These are phyloP conservation scores for Nitzschia inconspicua DNA, from an alignment of 108 stramenopile genomes.

Conservation along the genomic window DNA sequence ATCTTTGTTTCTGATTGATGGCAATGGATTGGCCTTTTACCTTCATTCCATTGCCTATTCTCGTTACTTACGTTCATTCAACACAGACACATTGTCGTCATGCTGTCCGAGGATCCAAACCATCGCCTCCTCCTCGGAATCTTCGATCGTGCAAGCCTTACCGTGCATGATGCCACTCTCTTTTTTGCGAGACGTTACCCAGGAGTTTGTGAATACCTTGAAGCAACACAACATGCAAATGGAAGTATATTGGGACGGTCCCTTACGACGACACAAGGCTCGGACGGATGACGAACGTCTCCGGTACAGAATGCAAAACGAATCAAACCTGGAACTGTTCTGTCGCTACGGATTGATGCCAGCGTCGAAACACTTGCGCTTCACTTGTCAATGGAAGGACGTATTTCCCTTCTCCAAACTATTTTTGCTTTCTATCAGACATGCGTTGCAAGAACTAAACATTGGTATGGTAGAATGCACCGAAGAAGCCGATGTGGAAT, in stretches of 20 bases:
- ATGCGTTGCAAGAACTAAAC: neutral
- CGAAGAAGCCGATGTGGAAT: conserved; percentile 61
- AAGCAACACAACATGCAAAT: conserved; percentile 24
- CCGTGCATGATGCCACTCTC: conserved; percentile 49
- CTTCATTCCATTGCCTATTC: conserved; percentile 48
- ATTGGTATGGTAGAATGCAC: conserved; percentile 39
- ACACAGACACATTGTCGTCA: neutral
- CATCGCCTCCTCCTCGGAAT: neutral
- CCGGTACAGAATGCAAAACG: conserved; percentile 23
- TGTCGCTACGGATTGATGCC: conserved; percentile 45
- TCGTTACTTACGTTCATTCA: conserved; percentile 23
- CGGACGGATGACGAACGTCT: conserved; percentile 17
- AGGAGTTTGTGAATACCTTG: conserved; percentile 34
- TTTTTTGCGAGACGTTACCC: conserved; percentile 36
- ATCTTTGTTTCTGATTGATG: conserved; percentile 56
- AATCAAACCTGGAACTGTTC: conserved; percentile 37
- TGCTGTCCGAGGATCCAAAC: conserved; percentile 18
- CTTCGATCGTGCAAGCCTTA: conserved; percentile 20
- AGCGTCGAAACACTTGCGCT: conserved; percentile 8
- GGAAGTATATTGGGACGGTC: conserved; percentile 58
- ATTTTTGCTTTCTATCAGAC: conserved; percentile 25
- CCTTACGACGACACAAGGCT: conserved; percentile 33
- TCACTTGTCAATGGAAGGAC: conserved; percentile 21
- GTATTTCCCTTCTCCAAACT: conserved; percentile 46
- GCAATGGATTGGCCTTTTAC: conserved; percentile 57